phyloP scores from a whole-genome alignment of 305 asterid species.

The Fraxinus greggii region DNA sequence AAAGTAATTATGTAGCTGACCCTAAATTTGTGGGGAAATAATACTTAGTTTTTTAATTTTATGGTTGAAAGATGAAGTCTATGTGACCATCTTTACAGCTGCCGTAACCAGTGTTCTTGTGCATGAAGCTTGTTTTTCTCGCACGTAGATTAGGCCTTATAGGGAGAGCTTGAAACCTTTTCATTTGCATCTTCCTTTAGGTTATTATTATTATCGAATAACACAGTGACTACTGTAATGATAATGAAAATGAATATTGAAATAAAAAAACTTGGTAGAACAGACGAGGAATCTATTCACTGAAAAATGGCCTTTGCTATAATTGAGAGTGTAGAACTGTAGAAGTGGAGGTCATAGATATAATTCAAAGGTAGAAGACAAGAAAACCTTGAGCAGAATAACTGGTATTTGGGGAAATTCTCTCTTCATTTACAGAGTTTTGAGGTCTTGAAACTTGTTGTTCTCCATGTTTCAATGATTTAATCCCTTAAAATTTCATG shows the following conservation, averaged over 20 bases:
- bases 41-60: neutral
- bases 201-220: neutral
- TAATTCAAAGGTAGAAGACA: neutral
- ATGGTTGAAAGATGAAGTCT: neutral
- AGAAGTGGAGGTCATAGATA: neutral
- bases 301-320: neutral
- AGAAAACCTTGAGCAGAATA: neutral
- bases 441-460: neutral
- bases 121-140: neutral
- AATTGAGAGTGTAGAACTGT: neutral
- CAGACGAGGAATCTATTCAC: neutral
- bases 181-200: neutral
- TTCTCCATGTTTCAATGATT: neutral
- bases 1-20: neutral
- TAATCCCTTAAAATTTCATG: neutral
- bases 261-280: neutral
- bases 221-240: neutral
- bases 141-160: neutral
- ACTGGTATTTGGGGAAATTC: neutral
- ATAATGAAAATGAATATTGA: conserved; percentile 8
- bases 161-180: neutral
- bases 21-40: neutral
- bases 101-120: neutral
- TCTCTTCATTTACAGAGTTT: neutral
- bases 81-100: neutral